Percentiles rank a stretch among this genome's conserved stretches.
Evolutionary conservation across 2,329 filamentous ascomycete species (phyloP).

Genomic region (Didymella lethalis): DNA sequence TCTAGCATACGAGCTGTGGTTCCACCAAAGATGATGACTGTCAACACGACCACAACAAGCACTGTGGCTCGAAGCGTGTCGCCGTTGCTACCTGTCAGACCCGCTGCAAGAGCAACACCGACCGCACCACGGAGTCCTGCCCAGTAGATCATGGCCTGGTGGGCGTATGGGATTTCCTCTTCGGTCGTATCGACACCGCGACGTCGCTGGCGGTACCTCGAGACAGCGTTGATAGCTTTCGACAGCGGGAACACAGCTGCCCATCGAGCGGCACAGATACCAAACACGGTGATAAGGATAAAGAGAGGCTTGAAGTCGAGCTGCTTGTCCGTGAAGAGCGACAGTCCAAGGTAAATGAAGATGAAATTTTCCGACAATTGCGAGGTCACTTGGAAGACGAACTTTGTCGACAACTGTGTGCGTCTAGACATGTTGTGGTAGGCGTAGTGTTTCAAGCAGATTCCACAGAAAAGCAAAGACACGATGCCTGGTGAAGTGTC

Average conservation of each 20-base stretch:
- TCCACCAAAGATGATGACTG: constrained; percentile 97
- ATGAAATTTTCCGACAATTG: constrained; percentile 99
- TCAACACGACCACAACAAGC: constrained; percentile 95
- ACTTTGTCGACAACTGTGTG: constrained; percentile 97
- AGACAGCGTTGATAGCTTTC: constrained; percentile 88
- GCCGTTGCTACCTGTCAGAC: constrained; percentile 81
- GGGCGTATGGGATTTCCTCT: constrained; percentile 92
- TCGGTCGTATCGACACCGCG: constrained; percentile 73
- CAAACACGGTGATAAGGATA: constrained; percentile 89
- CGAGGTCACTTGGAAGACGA: constrained; percentile 91
- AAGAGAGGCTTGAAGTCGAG: constrained; percentile 93
- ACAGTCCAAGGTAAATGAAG: constrained; percentile 96
- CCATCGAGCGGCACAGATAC: constrained; percentile 92
- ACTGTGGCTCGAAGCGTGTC: constrained; percentile 90
- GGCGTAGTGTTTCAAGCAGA: constrained; percentile 97
- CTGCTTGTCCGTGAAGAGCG: constrained; percentile 88
- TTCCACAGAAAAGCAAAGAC: constrained; percentile 94
- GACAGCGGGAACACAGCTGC: constrained; percentile 94
- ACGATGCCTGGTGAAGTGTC: constrained; percentile 76
- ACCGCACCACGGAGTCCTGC: constrained; percentile 94
- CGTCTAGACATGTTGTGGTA: constrained; percentile 99
- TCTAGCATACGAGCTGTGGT: constrained; percentile 98
- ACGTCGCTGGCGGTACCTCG: constrained; percentile 81
- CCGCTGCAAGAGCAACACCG: constrained; percentile 90
- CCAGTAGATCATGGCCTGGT: constrained; percentile 99